A percentile compares a stretch with the other conserved stretches of the same genome.
Evolutionary conservation across 2,329 filamentous ascomycete species (phyloP).

Genomic region (Mycosphaerella arachidis): DNA sequence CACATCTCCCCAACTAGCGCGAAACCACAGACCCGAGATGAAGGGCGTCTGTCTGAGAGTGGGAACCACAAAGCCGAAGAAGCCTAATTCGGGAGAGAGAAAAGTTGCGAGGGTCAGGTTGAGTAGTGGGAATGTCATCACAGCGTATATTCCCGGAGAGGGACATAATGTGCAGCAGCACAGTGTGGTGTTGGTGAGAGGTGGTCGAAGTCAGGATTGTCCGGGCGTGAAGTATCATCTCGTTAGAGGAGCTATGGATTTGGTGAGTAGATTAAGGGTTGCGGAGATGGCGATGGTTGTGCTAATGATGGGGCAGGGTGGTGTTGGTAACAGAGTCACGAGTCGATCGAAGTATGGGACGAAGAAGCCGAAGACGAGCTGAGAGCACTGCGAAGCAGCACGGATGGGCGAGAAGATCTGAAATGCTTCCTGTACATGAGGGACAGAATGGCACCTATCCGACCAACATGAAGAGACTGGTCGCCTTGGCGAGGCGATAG

Average conservation of each 20-base stretch:
- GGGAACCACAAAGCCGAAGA: conserved; percentile 91
- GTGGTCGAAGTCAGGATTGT: conserved; percentile 91
- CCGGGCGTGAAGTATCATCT: conserved; percentile 96
- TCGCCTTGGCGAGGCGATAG: too few relatives aligned
- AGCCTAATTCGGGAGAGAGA: conserved; percentile 94
- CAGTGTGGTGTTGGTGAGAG: conserved; percentile 92
- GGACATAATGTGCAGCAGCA: conserved; percentile 83
- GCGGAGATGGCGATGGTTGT: background rate
- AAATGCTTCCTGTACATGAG: background rate
- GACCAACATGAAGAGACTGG: background rate
- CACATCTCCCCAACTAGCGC: conserved; percentile 75
- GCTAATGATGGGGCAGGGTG: conserved; percentile 57
- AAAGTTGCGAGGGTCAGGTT: conserved; percentile 91
- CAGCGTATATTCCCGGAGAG: conserved; percentile 93
- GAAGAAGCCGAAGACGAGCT: conserved; percentile 91
- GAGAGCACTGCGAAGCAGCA: conserved; percentile 1
- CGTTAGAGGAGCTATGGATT: conserved; percentile 83
- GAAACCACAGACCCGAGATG: conserved; percentile 64
- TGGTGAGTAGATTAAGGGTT: conserved; percentile 59
- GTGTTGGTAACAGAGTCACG: conserved; percentile 77
- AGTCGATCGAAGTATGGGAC: conserved; percentile 96
- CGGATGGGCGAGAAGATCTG: background rate
- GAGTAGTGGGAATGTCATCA: conserved; percentile 80
- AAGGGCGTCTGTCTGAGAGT: conserved; percentile 97
- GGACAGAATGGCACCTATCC: background rate